Conservation (phyloP, 2,329 filamentous ascomycete genomes). For the Aspergillus neoniger region DNA sequence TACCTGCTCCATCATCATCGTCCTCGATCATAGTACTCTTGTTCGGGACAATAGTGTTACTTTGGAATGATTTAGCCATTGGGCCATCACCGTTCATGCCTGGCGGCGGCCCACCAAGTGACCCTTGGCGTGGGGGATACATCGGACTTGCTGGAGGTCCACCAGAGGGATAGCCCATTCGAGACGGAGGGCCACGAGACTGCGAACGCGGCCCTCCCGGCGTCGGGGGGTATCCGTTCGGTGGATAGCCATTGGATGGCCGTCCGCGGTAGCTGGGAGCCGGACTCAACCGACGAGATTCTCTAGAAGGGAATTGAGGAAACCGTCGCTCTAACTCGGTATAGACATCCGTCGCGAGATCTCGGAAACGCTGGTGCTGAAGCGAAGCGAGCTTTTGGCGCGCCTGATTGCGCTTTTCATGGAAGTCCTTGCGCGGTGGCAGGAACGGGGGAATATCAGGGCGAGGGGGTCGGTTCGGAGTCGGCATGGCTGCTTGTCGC, state of each 20-base stretch:
- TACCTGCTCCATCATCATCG: slow-evolving; percentile 69
- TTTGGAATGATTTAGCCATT: slow-evolving; percentile 85
- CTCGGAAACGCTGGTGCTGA: slow-evolving; percentile 80
- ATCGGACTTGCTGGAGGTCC: slow-evolving; percentile 37
- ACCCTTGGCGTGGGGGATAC: slow-evolving; percentile 44
- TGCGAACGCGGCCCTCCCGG: slow-evolving; percentile 46
- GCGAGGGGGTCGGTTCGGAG: slow-evolving; percentile 44
- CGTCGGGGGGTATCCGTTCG: slow-evolving; percentile 60
- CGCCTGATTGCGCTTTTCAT: slow-evolving; percentile 97
- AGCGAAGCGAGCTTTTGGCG: slow-evolving; percentile 90
- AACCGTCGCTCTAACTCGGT: slow-evolving; percentile 91
- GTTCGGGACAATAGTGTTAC: slow-evolving; percentile 94
- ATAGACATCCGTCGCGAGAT: slow-evolving; percentile 93
- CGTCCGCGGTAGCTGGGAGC: slow-evolving; percentile 63
- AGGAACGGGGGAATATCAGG: slow-evolving; percentile 68
- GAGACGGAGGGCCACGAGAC: slow-evolving; percentile 39
- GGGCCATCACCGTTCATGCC: slow-evolving; percentile 69
- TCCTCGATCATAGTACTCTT: slow-evolving; percentile 98
- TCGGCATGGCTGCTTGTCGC: slow-evolving; percentile 68
- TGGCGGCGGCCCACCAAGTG: slow-evolving; percentile 44
- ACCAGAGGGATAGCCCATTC: slow-evolving; percentile 40
- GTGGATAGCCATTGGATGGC: slow-evolving; percentile 39
- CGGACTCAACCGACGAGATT: slow-evolving; percentile 70
- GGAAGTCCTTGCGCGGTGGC: slow-evolving; percentile 82
- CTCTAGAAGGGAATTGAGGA: slow-evolving; percentile 72